Evolutionary conservation across 441 rosid species (phyloP), one percentile per base, ranked within the genome.

Genomic region (Populus tomentosa): DNA sequence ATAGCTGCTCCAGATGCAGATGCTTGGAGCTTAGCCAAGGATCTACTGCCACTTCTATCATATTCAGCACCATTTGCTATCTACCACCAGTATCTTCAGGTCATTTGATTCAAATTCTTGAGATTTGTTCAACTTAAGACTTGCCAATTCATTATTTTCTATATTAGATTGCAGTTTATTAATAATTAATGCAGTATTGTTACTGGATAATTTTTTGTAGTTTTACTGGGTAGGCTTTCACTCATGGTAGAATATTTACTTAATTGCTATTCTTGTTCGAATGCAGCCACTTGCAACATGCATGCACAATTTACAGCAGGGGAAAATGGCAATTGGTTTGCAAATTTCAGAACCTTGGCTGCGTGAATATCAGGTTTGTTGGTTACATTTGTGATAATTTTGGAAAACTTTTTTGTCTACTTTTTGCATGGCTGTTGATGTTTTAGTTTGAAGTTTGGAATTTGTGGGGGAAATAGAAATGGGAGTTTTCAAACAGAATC

Each of bases 311-410:
- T 85, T 95, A 76, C 99, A 92, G 86, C 80, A 81, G 30, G 90
- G 79, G 70, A 95, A 92, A 80, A 86, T 92, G 98, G 97, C 97
- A 11, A 88, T 92, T 21, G 90, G 90, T 53, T 78, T 92, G 82
- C 97, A 95, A 80, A 89, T 95, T 80, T 88, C 98, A 56, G 99
- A 95, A 87, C 95, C 98, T 35, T 95, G 97, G 98, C 80, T 95
- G 68, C 97, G 97, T 2, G 98, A 95, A 82, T 92, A 90, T 85
- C 98, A 91, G 96, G 98, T 91, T 63, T 56, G 74, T 59, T 42
- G 24, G 50, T 24, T 33, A 65, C 26, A 1, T 72, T 35, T n/a
- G 30, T 63, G 67, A 20, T 7, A 8, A 32, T 2, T 6, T 23
- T 67, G 26, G 21, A 18, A 50, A 50, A 50, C 56, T 14, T 38